phyloP scores from a whole-genome alignment of 805 yeast species.

The Hanseniaspora lachancei region DNA sequence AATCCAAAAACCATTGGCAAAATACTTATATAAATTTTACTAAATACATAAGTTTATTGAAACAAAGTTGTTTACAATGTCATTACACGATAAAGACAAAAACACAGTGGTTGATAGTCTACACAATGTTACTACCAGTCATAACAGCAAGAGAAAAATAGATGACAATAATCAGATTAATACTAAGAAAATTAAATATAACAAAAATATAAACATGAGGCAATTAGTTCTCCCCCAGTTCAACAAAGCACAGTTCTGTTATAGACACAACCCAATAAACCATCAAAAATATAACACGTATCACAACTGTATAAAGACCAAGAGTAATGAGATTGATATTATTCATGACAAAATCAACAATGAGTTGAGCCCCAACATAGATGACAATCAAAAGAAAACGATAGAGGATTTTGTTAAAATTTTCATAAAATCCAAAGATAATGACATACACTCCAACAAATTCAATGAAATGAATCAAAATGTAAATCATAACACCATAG shows the following conservation, averaged over 20 bases:
- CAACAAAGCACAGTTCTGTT: conserved; percentile 56
- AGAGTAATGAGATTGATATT: neutral
- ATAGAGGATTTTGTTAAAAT: conserved; percentile 4
- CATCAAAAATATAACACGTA: conserved; percentile 30
- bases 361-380: neutral
- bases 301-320: conserved; percentile 16
- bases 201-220: neutral
- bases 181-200: neutral
- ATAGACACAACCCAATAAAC: conserved; percentile 84
- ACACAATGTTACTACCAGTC: neutral
- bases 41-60: neutral
- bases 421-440: neutral
- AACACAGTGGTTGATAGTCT: neutral
- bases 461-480: neutral
- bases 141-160: neutral
- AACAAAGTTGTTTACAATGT: neutral
- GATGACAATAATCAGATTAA: neutral
- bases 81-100: neutral
- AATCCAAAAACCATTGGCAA: too few relatives aligned
- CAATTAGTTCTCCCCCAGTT: conserved; percentile 26
- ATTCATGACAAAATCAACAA: neutral
- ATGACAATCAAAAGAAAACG: neutral
- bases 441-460: neutral
- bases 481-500: neutral
- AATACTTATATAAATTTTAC: too few relatives aligned